Base-by-base conservation (phyloP, 495 filamentous ascomycete genomes). In the Penicillium waksmanii region DNA sequence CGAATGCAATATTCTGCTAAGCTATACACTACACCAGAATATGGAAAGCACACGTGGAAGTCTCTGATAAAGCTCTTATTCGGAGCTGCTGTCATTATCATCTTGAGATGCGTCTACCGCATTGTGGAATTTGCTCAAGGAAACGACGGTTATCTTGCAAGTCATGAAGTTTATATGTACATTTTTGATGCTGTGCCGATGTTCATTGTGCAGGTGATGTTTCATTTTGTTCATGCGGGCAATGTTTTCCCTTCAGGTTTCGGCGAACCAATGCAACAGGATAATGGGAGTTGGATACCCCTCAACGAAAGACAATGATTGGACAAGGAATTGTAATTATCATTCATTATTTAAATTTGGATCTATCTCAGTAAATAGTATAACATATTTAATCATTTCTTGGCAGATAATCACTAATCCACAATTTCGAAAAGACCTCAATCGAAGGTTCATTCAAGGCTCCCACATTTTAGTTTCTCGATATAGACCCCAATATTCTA, bases 91-190 rank as follows among this genome's bases (percentile, higher is more conserved):
- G 44, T 34, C 13, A 12, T 57, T 10, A 38, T 58, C 13, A 58
- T 58, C 13, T 11, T 38, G 33, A 19, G 56, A 31, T 58, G 56
- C 33, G 31, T 58, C n/a, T 58, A 25, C 10, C 47, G 56, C 3
- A 51, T 58, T 13, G 17, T 58, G 3, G 56, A 58, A 23, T 58
- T 40, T 42, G 31, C 21, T 15, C 33, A 25, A 2, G 56, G 56
- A 33, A 65, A 56, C 3, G 31, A 61, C 17, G 54, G 61, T 12
- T 72, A 67, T 55, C 43, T 67, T 11, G 55, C 57, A 12, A 27
- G 56, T 25, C 69, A 73, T 47, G 69, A 73, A 56, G 54, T 62
- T 50, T 64, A 31, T n/a, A 62, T 73, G 51, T 73, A 68, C 35
- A 51, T 54, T 13, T 69, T 70, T 51, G 69, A 73, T 38, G 57